Conservation (phyloP, 495 filamentous ascomycete genomes). For the Eremomyces bilateralis region DNA sequence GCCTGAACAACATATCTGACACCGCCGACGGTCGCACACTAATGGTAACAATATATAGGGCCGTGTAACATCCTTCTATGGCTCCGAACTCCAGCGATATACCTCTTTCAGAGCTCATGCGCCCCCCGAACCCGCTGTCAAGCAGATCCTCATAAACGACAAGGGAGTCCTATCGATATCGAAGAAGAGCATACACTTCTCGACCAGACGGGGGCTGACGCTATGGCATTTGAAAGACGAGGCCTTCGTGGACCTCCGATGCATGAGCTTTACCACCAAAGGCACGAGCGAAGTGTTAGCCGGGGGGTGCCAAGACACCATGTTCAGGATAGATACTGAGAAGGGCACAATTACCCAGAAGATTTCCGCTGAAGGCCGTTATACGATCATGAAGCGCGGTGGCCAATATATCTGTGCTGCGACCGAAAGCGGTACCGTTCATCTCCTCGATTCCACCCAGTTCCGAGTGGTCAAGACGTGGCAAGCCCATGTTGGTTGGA, state of each 20-base stretch:
- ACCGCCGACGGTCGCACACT: conserved; percentile 1
- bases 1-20: no score
- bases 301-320: conserved; percentile 62
- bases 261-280: conserved; percentile 86
- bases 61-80: conserved; percentile 65
- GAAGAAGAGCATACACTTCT: conserved; percentile 62
- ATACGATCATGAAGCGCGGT: conserved; percentile 76
- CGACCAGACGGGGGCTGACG: conserved; percentile 52
- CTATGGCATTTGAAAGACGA: conserved; percentile 63
- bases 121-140: conserved; percentile 43
- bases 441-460: conserved; percentile 59
- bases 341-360: conserved; percentile 58
- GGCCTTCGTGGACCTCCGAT: conserved; percentile 62
- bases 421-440: conserved; percentile 59
- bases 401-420: conserved; percentile 73
- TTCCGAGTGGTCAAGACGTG: conserved; percentile 64
- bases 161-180: conserved; percentile 67
- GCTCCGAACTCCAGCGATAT: conserved; percentile 55
- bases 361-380: conserved; percentile 47
- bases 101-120: conserved; percentile 56
- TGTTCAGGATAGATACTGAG: conserved; percentile 78
- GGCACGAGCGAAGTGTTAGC: conserved; percentile 61
- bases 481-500: conserved; percentile 62
- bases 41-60: conserved; percentile 28
- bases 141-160: conserved; percentile 69